Conservation (phyloP, 495 filamentous ascomycete genomes). For the Penicillium longicatenatum region DNA sequence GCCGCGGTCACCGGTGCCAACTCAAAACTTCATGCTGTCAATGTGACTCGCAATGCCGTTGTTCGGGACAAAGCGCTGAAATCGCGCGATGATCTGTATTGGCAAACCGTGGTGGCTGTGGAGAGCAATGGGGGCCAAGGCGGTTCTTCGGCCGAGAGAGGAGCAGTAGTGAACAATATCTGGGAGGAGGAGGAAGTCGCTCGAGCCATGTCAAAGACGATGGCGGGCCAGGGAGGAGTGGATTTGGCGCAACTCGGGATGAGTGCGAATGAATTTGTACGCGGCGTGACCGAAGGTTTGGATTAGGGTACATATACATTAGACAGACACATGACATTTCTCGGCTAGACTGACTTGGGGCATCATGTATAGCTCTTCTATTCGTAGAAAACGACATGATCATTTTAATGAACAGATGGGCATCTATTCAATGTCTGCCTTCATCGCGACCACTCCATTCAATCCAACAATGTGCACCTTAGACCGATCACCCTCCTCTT, state of each 20-base stretch:
- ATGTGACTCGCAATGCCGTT: conserved; percentile 58
- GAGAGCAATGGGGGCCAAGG: conserved; percentile 33
- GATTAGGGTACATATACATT: conserved; percentile 20
- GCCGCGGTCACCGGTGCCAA: conserved; percentile 45
- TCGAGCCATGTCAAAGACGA: conserved; percentile 50
- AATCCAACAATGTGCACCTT: conserved; percentile 45
- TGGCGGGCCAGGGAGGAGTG: conserved; percentile 48
- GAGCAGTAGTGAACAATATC: conserved; percentile 33
- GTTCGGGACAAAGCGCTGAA: conserved; percentile 58
- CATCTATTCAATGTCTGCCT: conserved; percentile 42
- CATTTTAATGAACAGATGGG: background rate
- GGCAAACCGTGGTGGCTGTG: conserved; percentile 51
- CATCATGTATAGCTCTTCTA: background rate
- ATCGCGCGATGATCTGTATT: conserved; percentile 57
- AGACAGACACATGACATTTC: background rate
- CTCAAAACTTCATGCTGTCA: conserved; percentile 55
- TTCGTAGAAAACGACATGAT: background rate
- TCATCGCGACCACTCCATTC: conserved; percentile 47
- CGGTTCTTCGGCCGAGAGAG: conserved; percentile 16
- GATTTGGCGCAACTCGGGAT: conserved; percentile 51
- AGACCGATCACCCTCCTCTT: conserved; percentile 29
- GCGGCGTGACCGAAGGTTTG: conserved; percentile 43
- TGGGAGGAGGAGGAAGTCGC: conserved; percentile 61
- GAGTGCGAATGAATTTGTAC: conserved; percentile 47
- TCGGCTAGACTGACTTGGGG: background rate